Conservation (phyloP, 192 early-diverging fungal species). For the Rhizophagus clarus region DNA sequence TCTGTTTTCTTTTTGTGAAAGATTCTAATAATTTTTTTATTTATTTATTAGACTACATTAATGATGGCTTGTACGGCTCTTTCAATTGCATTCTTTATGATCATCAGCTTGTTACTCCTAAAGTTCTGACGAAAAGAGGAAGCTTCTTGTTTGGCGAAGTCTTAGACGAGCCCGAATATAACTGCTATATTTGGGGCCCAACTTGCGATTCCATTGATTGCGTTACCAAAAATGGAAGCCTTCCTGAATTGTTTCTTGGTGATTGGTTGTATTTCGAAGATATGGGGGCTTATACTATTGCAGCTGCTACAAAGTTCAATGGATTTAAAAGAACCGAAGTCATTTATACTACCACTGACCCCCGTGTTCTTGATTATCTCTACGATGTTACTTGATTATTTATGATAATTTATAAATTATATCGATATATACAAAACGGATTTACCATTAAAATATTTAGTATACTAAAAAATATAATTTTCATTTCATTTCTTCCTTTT, state of each 20-base stretch:
- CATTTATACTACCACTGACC: slow-evolving; percentile 82
- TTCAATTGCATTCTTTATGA: slow-evolving; percentile 99
- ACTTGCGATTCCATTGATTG: slow-evolving; percentile 99
- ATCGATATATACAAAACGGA: too few species aligned
- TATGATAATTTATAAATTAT: too few species aligned
- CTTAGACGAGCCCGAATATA: slow-evolving; percentile 45
- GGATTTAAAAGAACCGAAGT: slow-evolving; percentile 84
- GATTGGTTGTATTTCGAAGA: slow-evolving; percentile 95
- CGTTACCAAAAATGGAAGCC: slow-evolving; percentile 61
- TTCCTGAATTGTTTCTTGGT: slow-evolving; percentile 88
- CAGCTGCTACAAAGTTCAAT: slow-evolving; percentile 86
- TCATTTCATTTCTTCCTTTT: too few species aligned
- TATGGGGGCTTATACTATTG: slow-evolving; percentile 98
- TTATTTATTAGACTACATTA: slow-evolving; percentile 86
- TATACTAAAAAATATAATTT: too few species aligned
- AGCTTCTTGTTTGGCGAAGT: slow-evolving; percentile 37
- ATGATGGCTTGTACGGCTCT: slow-evolving; percentile 97
- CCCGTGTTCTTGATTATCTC: background rate
- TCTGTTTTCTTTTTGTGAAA: slow-evolving; percentile 10
- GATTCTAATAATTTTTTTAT: background rate
- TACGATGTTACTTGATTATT: too few species aligned
- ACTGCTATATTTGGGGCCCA: slow-evolving; percentile 91
- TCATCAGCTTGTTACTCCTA: slow-evolving; percentile 77
- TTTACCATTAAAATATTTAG: too few species aligned
- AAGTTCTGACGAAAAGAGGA: slow-evolving; percentile 59